A percentile compares a stretch with the other conserved stretches of the same genome.
Conservation (phyloP, 768 basidiomycete genomes). For the Gymnopilus junonius region DNA sequence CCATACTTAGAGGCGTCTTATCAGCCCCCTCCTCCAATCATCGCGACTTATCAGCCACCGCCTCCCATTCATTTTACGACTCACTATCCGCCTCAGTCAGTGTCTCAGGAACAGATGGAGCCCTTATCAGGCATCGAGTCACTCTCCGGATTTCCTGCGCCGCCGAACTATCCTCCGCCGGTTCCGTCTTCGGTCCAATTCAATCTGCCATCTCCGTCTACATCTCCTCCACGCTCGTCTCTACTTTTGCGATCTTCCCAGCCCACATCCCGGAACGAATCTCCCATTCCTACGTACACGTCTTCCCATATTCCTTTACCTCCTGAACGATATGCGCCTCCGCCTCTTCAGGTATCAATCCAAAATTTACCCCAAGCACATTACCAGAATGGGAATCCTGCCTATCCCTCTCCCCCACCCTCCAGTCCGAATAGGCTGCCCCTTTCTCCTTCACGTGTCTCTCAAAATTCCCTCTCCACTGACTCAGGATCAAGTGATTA, state of each 20-base stretch:
- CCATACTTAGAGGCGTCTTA: slow-evolving; percentile 32
- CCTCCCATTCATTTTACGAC: slow-evolving; percentile 9
- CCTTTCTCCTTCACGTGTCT: slow-evolving; percentile 15
- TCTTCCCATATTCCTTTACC: slow-evolving; percentile 6
- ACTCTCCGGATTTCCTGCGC: slow-evolving; percentile 9
- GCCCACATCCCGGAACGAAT: slow-evolving; percentile 5
- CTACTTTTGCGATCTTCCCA: background rate
- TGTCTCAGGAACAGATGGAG: background rate
- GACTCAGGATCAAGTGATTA: slow-evolving; percentile 3
- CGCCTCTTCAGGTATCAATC: slow-evolving; percentile 11
- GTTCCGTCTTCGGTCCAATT: background rate
- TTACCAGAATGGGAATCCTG: background rate
- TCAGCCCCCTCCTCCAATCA: slow-evolving; percentile 31
- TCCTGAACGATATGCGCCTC: background rate
- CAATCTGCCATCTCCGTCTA: background rate
- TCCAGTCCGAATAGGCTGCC: slow-evolving; percentile 3
- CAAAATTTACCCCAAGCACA: slow-evolving; percentile 7
- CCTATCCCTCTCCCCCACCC: slow-evolving; percentile 16
- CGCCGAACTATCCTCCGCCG: slow-evolving; percentile 19
- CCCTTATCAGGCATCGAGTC: background rate
- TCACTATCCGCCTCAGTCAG: background rate
- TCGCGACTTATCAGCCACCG: slow-evolving; percentile 16
- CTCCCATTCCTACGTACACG: slow-evolving; percentile 21
- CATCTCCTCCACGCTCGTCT: slow-evolving; percentile 8
- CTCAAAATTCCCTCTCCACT: background rate